Percentiles rank a stretch among this genome's conserved stretches.
Conservation (phyloP, 148 eudicot species). For the Cornus controversa region DNA sequence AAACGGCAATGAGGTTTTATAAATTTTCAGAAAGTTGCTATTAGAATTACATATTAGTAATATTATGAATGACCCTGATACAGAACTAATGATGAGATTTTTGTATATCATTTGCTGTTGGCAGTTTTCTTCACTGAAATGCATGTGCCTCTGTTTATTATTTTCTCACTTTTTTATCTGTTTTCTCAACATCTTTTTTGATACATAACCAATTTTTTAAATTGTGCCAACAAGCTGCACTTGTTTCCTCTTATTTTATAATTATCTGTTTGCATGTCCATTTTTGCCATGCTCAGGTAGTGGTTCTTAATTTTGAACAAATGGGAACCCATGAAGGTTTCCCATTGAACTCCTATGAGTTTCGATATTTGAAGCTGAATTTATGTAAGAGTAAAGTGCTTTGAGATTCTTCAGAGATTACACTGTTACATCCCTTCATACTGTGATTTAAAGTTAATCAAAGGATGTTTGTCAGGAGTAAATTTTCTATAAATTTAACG, state of each 20-base stretch:
- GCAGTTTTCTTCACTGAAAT: background rate
- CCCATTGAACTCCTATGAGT: background rate
- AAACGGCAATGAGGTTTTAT: background rate
- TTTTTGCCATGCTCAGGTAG: background rate
- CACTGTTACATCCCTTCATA: background rate
- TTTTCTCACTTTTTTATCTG: background rate
- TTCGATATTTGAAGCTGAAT: background rate
- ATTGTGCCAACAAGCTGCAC: background rate
- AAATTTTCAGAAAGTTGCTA: background rate
- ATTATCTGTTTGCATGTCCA: background rate
- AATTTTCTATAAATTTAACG: background rate
- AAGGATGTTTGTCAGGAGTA: background rate
- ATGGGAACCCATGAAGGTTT: background rate
- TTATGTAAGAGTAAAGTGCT: background rate
- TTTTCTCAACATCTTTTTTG: background rate
- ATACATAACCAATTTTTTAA: background rate
- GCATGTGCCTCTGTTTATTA: background rate
- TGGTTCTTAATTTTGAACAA: constrained; percentile 1
- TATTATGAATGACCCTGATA: background rate
- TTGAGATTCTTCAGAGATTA: background rate
- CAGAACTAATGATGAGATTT: constrained; percentile 11
- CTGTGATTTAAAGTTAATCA: background rate
- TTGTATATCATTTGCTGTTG: background rate
- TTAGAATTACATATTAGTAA: background rate
- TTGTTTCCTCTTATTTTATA: background rate